phyloP scores from a whole-genome alignment of 2,329 filamentous ascomycete genomes.

The Myriangium duriaei region DNA sequence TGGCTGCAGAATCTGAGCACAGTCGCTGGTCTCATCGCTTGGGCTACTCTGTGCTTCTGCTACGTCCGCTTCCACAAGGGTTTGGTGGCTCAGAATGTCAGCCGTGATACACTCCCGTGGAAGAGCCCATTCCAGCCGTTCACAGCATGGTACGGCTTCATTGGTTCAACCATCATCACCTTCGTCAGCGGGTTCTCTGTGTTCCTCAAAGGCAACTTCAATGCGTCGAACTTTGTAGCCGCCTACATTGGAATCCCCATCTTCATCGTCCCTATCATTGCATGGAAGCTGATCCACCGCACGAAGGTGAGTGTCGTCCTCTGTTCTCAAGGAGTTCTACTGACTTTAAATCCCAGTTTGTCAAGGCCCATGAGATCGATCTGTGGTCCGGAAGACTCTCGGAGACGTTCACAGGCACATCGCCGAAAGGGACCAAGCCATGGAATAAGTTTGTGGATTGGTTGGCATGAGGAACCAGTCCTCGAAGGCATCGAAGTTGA shows the following conservation, averaged over 20 bases:
- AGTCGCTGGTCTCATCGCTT: constrained; percentile 16
- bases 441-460: constrained; percentile 11
- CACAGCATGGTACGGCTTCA: constrained; percentile 14
- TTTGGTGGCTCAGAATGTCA: constrained; percentile 27
- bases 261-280: constrained; percentile 27
- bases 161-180: constrained; percentile 16
- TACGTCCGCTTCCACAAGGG: constrained; percentile 36
- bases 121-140: constrained; percentile 9
- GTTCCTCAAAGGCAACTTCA: constrained; percentile 16
- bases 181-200: constrained; percentile 20
- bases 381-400: constrained; percentile 16
- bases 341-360: constrained; percentile 13
- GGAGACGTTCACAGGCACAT: not conserved
- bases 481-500: too few species aligned
- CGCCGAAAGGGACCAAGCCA: constrained; percentile 2
- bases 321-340: not conserved
- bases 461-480: constrained; percentile 3
- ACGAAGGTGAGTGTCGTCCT: constrained; percentile 24
- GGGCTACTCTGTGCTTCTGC: constrained; percentile 25
- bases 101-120: constrained; percentile 21
- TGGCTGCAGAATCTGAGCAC: constrained; percentile 17
- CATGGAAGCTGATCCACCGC: constrained; percentile 28
- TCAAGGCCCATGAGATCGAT: constrained; percentile 17
- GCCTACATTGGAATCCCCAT: constrained; percentile 30
- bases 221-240: constrained; percentile 26